These are phyloP conservation scores for Adansonia digitata DNA, from an alignment of 345 rosid species.

Conservation along the genomic window DNA sequence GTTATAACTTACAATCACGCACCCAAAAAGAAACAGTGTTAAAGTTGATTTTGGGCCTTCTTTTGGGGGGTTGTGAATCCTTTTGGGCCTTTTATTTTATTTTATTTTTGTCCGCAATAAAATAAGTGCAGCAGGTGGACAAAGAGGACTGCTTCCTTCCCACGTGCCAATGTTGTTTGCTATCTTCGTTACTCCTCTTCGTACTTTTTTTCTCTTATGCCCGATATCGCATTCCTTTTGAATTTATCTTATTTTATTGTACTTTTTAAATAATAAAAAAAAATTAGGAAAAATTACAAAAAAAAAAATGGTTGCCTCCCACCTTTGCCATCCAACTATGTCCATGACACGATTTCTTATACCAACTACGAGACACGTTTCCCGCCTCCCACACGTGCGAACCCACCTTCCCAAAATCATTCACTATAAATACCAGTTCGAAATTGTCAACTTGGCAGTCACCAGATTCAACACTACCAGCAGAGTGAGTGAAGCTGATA, in stretches of 20 bases:
- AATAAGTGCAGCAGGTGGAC: background rate
- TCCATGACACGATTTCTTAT: background rate
- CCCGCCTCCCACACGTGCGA: constrained; percentile 9
- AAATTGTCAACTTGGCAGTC: background rate
- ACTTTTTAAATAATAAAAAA: background rate
- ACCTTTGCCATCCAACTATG: background rate
- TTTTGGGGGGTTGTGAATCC: too few species aligned
- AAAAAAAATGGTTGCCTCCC: background rate
- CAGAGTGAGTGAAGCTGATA: background rate
- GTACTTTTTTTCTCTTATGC: background rate
- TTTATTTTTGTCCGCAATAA: too few species aligned
- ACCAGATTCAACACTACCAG: too few species aligned
- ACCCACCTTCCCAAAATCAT: background rate
- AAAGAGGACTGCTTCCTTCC: background rate
- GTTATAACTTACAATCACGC: background rate
- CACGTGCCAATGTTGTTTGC: background rate
- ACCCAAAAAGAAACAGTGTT: background rate
- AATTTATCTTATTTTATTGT: background rate
- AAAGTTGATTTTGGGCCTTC: background rate
- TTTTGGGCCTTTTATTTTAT: too few species aligned
- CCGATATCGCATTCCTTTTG: background rate
- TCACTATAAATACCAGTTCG: constrained; percentile 5
- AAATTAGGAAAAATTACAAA: background rate
- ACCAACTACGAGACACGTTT: constrained; percentile 3
- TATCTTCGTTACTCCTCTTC: background rate